A percentile compares a stretch with the other conserved stretches of the same genome.
These are phyloP conservation scores for Neurospora africana DNA, from an alignment of 495 filamentous ascomycete species.

Conservation along the genomic window DNA sequence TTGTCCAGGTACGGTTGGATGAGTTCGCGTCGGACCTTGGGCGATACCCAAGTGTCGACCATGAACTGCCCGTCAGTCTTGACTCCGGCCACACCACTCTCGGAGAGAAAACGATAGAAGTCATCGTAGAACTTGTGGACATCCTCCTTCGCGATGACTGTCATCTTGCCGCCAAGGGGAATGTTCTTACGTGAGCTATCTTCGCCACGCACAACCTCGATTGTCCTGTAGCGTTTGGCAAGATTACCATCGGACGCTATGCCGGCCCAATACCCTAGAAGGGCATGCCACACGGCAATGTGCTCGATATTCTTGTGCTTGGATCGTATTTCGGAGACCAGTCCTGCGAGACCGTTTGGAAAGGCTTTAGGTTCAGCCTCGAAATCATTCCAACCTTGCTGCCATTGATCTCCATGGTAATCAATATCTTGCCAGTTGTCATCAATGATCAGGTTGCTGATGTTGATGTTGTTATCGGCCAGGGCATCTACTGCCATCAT, in stretches of 20 bases:
- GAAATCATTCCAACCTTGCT: constrained; percentile 56
- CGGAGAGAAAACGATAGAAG: constrained; percentile 72
- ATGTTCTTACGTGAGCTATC: constrained; percentile 42
- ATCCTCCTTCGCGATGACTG: constrained; percentile 63
- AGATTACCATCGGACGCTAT: constrained; percentile 63
- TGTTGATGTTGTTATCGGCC: constrained; percentile 58
- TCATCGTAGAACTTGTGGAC: constrained; percentile 71
- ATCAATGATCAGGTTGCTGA: constrained; percentile 82
- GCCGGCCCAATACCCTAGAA: constrained; percentile 95
- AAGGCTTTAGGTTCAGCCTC: constrained; percentile 77
- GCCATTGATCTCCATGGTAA: constrained; percentile 35
- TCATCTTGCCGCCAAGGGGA: constrained; percentile 51
- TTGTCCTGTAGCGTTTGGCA: constrained; percentile 66
- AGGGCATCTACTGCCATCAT: constrained; percentile 61
- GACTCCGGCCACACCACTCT: constrained; percentile 64
- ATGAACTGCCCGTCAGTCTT: constrained; percentile 90
- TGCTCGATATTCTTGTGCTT: constrained; percentile 66
- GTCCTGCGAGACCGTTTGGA: constrained; percentile 63
- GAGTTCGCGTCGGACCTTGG: constrained; percentile 55
- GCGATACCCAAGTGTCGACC: constrained; percentile 61
- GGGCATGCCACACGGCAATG: constrained; percentile 89
- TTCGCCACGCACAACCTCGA: constrained; percentile 44
- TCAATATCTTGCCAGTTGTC: constrained; percentile 91
- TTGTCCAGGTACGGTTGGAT: constrained; percentile 72
- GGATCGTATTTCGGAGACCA: constrained; percentile 55